Percentiles rank a stretch among this genome's conserved stretches.
These are phyloP conservation scores for Tripterygium wilfordii DNA, from an alignment of 177 flowering plant genomes.

Conservation along the genomic window DNA sequence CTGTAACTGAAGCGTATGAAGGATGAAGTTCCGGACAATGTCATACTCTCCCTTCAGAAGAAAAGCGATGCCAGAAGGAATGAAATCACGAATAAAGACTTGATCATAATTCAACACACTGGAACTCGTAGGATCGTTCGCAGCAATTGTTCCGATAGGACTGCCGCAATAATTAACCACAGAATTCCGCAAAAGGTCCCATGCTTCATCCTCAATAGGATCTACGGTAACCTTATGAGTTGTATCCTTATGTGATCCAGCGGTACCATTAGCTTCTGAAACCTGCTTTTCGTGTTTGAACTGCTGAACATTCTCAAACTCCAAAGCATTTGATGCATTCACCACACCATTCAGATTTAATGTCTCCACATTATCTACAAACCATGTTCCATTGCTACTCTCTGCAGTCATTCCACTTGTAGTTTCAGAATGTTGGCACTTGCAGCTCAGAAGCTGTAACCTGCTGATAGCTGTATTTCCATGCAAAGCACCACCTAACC, in stretches of 20 bases:
- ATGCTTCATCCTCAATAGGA: constrained; percentile 49
- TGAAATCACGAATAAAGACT: constrained; percentile 54
- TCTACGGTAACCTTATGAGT: constrained; percentile 12
- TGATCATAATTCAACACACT: constrained; percentile 48
- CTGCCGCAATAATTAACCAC: constrained; percentile 42
- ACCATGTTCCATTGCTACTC: constrained; percentile 24
- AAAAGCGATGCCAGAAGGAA: constrained; percentile 58
- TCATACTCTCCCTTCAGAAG: constrained; percentile 55
- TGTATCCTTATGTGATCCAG: constrained; percentile 11
- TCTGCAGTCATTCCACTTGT: constrained; percentile 14
- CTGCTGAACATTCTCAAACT: constrained; percentile 18
- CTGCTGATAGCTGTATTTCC: constrained; percentile 1
- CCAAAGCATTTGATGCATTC: constrained; percentile 12
- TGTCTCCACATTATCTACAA: constrained; percentile 19
- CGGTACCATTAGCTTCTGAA: constrained; percentile 15
- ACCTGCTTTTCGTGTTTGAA: constrained; percentile 12
- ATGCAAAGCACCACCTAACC: constrained; percentile 4
- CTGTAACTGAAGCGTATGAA: constrained; percentile 58
- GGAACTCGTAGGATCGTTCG: constrained; percentile 41
- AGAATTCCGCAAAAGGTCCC: constrained; percentile 38
- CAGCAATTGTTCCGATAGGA: constrained; percentile 57
- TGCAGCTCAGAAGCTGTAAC: constrained; percentile 18
- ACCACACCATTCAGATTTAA: constrained; percentile 13
- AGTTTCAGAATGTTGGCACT: constrained; percentile 26
- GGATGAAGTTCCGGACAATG: constrained; percentile 47